phyloP scores from a whole-genome alignment of 805 yeast genomes.

The Blastobotrys americana region DNA sequence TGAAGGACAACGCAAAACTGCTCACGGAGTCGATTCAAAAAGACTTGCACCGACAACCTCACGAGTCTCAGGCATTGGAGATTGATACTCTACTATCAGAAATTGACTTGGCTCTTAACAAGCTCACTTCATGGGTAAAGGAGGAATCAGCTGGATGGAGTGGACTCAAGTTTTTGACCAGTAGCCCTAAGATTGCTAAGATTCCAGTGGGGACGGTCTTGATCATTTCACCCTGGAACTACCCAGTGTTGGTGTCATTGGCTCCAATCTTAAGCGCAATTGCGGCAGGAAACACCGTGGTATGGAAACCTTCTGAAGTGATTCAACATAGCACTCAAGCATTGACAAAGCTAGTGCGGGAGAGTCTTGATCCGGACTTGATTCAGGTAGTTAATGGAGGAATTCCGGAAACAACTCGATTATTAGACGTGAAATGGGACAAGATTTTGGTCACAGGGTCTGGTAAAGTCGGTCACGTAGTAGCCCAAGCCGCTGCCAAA shows the following conservation, averaged over 20 bases:
- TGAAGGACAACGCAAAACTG: constrained; percentile 50
- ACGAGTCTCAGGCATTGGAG: constrained; percentile 59
- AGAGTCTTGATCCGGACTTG: constrained; percentile 46
- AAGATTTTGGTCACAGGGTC: constrained; percentile 82
- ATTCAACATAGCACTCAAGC: constrained; percentile 53
- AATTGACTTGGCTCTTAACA: constrained; percentile 48
- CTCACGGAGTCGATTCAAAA: constrained; percentile 48
- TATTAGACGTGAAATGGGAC: constrained; percentile 61
- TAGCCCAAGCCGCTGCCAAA: constrained; percentile 72
- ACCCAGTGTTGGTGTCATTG: constrained; percentile 57
- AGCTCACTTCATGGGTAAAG: constrained; percentile 51
- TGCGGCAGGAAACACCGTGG: constrained; percentile 76
- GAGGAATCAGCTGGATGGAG: constrained; percentile 30
- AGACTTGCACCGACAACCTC: constrained; percentile 59
- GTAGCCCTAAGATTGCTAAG: constrained; percentile 11
- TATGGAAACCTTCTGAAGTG: constrained; percentile 65
- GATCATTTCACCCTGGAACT: constrained; percentile 72
- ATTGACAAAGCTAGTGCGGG: constrained; percentile 46
- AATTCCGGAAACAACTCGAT: constrained; percentile 47
- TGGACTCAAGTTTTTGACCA: not conserved
- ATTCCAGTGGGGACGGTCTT: constrained; percentile 54
- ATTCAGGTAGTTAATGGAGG: constrained; percentile 63
- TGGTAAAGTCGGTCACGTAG: constrained; percentile 60
- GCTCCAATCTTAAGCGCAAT: constrained; percentile 72
- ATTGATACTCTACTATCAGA: constrained; percentile 44